These are phyloP conservation scores for Grosmannia clavigera DNA, from an alignment of 2,329 filamentous ascomycete genomes.

Conservation along the genomic window DNA sequence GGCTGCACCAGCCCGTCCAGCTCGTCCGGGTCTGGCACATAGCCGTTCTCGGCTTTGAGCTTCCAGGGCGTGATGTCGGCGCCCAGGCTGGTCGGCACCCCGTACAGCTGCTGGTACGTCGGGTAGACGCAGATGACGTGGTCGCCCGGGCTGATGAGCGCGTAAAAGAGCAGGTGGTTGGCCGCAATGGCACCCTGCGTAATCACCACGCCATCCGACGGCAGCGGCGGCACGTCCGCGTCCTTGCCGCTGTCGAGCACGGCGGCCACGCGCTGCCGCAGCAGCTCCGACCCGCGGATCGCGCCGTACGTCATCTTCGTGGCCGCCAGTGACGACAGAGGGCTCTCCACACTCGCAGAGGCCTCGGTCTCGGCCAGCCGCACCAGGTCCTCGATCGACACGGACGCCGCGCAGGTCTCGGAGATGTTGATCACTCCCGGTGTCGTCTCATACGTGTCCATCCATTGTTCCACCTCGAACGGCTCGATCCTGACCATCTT, in stretches of 20 bases:
- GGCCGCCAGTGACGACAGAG: slow-evolving; percentile 33
- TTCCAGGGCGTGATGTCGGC: slow-evolving; percentile 70
- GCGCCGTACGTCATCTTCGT: slow-evolving; percentile 57
- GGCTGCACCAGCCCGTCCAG: slow-evolving; percentile 50
- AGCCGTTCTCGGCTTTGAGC: slow-evolving; percentile 50
- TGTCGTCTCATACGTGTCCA: slow-evolving; percentile 47
- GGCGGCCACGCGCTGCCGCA: slow-evolving; percentile 52
- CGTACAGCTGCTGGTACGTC: slow-evolving; percentile 76
- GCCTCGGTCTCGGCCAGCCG: slow-evolving; percentile 39
- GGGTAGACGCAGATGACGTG: slow-evolving; percentile 82
- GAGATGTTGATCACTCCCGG: slow-evolving; percentile 56
- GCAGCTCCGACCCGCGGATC: slow-evolving; percentile 54
- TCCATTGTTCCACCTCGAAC: slow-evolving; percentile 64
- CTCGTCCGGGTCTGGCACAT: slow-evolving; percentile 53
- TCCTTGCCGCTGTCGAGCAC: slow-evolving; percentile 27
- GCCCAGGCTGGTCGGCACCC: slow-evolving; percentile 60
- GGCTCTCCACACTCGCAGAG: slow-evolving; percentile 9
- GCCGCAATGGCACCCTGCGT: slow-evolving; percentile 72
- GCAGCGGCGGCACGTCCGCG: slow-evolving; percentile 28
- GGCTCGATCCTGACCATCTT: slow-evolving; percentile 35
- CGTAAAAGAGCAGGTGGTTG: slow-evolving; percentile 71
- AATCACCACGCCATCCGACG: slow-evolving; percentile 54
- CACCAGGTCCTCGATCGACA: slow-evolving; percentile 58
- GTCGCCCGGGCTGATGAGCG: slow-evolving; percentile 58
- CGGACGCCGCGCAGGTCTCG: slow-evolving; percentile 65